Conservation (phyloP, 495 filamentous ascomycete genomes). For the Xylaria venustula region DNA sequence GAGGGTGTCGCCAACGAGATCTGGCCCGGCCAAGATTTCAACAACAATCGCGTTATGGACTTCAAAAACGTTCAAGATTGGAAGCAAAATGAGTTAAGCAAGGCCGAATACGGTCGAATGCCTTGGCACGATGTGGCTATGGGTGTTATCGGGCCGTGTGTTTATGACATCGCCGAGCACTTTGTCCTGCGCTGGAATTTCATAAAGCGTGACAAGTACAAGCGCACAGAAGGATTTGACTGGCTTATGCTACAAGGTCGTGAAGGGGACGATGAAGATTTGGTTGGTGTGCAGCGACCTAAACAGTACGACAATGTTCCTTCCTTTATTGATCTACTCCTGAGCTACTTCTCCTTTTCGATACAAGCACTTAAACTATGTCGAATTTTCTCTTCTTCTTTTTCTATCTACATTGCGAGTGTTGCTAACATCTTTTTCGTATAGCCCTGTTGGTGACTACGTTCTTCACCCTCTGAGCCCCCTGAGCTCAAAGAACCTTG, state of each 20-base stretch:
- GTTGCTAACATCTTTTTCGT: background rate
- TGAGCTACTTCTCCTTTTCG: background rate
- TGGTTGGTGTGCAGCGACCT: constrained; percentile 83
- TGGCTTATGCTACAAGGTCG: constrained; percentile 84
- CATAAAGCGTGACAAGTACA: constrained; percentile 96
- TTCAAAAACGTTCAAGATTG: constrained; percentile 88
- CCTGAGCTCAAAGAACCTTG: constrained; percentile 48
- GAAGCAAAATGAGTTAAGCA: constrained; percentile 90
- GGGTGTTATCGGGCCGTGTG: constrained; percentile 82
- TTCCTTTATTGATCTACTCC: background rate
- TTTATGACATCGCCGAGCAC: constrained; percentile 94
- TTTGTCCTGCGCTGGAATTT: constrained; percentile 97
- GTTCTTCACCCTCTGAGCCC: constrained; percentile 73
- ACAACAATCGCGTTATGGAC: constrained; percentile 94
- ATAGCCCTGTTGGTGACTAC: constrained; percentile 75
- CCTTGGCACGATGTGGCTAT: constrained; percentile 97
- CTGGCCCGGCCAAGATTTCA: constrained; percentile 96
- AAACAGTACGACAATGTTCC: constrained; percentile 44
- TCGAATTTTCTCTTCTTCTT: no score
- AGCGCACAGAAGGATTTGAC: constrained; percentile 72
- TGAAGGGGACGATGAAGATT: constrained; percentile 73
- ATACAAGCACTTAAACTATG: background rate
- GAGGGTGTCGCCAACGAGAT: constrained; percentile 77
- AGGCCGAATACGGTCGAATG: constrained; percentile 91
- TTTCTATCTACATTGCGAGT: no score